These are phyloP conservation scores for Nemania sp. DNA, from an alignment of 2,329 filamentous ascomycete species.

Conservation along the genomic window DNA sequence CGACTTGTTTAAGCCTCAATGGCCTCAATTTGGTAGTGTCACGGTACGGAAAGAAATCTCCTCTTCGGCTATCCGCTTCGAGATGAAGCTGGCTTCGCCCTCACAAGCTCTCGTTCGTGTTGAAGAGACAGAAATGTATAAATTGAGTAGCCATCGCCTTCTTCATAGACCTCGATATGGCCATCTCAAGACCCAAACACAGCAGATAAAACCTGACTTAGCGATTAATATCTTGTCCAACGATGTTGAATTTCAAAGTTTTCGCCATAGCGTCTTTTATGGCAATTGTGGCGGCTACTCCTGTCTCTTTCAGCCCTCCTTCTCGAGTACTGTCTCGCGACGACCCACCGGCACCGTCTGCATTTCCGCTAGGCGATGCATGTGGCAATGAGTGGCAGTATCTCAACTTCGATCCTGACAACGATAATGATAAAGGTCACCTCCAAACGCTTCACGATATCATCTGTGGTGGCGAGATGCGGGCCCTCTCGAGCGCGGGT, in stretches of 20 bases:
- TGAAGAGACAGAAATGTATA: too few species aligned
- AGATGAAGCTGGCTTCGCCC: too few species aligned
- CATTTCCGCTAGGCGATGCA: slow-evolving; percentile 2
- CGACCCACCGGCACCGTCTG: neutral
- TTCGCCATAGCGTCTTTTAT: neutral
- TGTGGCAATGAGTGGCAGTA: slow-evolving; percentile 8
- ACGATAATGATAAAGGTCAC: neutral
- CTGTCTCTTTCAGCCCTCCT: neutral
- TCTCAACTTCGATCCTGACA: neutral
- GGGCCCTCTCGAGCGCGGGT: neutral
- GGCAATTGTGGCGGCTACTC: neutral
- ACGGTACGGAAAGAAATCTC: too few species aligned
- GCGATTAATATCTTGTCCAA: too few species aligned
- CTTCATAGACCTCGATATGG: too few species aligned
- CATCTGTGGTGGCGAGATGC: slow-evolving; percentile 1
- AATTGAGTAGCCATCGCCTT: too few species aligned
- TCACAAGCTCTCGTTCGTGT: too few species aligned
- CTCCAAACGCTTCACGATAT: slow-evolving; percentile 4
- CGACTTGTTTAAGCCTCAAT: too few species aligned
- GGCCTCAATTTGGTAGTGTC: too few species aligned
- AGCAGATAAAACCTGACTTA: too few species aligned
- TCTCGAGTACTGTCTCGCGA: neutral
- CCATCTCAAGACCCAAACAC: too few species aligned
- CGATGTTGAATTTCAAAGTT: neutral
- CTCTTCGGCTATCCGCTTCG: too few species aligned